Evolutionary conservation across 441 rosid genomes (phyloP).

Genomic region (Croton laevigatus): DNA sequence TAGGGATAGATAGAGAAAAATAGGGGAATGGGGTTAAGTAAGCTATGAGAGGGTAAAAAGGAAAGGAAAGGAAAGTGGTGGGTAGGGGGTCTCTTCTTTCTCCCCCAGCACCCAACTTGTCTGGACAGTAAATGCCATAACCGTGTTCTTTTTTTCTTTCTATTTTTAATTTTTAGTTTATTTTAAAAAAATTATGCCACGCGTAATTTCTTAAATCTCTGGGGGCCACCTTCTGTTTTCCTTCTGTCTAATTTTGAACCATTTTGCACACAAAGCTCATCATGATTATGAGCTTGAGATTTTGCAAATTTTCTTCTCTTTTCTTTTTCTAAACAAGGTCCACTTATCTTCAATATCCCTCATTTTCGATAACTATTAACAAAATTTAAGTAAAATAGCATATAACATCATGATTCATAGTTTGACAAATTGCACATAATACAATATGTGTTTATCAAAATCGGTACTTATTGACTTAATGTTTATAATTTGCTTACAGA

Average conservation of each 20-base stretch:
- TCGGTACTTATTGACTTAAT: no score
- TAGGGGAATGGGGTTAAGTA: no score
- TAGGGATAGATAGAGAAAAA: not conserved
- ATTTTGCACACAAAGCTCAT: slow-evolving; percentile 14
- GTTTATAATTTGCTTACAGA: no score
- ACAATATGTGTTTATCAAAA: no score
- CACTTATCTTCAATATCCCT: no score
- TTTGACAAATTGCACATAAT: no score
- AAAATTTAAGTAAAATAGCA: no score
- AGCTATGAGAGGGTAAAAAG: no score
- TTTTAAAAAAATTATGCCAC: slow-evolving; percentile 12
- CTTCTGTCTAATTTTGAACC: not conserved
- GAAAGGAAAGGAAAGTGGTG: not conserved
- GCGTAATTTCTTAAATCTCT: slow-evolving; percentile 8
- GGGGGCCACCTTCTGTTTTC: slow-evolving; percentile 25
- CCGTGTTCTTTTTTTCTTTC: not conserved
- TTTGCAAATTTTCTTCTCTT: not conserved
- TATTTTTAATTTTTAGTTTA: no score
- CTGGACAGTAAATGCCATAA: slow-evolving; percentile 12
- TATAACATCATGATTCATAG: no score
- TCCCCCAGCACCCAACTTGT: slow-evolving; percentile 14
- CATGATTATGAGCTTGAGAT: not conserved
- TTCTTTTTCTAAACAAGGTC: not conserved
- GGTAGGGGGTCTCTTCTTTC: not conserved
- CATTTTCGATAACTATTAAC: no score